Evolutionary conservation across 2,329 filamentous ascomycete species (phyloP).

Genomic region (Cladosporium sp.): DNA sequence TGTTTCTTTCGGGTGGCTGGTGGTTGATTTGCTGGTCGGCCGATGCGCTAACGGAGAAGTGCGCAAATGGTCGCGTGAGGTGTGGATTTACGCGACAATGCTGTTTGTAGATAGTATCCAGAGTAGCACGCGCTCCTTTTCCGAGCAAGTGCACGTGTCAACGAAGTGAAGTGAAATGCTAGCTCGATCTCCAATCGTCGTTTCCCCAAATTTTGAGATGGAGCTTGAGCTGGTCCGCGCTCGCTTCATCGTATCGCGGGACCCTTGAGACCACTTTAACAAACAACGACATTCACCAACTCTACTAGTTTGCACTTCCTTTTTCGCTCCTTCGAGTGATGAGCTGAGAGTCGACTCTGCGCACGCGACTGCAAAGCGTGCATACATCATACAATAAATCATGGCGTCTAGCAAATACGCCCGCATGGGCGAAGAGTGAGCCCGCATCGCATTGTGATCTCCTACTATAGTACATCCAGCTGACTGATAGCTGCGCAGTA

Average conservation of each 20-base stretch:
- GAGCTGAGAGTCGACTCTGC: conserved; percentile 27
- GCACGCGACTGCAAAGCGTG: conserved; percentile 26
- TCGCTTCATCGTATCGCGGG: neutral
- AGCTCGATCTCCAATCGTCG: conserved; percentile 10
- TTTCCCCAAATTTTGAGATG: conserved; percentile 15
- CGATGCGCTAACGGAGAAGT: neutral
- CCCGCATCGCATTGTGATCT: conserved; percentile 22
- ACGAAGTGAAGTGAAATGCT: conserved; percentile 6
- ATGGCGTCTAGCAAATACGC: conserved; percentile 65
- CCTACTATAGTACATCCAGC: conserved; percentile 27
- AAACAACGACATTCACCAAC: neutral
- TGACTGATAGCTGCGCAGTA: conserved; percentile 55
- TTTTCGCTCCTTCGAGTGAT: conserved; percentile 23
- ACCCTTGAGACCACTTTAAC: conserved; percentile 6
- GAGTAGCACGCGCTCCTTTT: neutral
- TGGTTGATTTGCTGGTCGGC: neutral
- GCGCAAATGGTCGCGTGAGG: neutral
- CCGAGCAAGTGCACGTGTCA: neutral
- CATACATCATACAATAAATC: conserved; percentile 8
- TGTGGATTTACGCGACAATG: neutral
- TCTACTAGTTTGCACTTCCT: neutral
- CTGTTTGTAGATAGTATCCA: neutral
- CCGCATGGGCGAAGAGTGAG: conserved; percentile 74
- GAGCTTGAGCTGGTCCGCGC: conserved; percentile 4
- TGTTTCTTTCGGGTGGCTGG: neutral